phyloP scores from a whole-genome alignment of 176 grass and related monocot species.

The Musa beccarii region DNA sequence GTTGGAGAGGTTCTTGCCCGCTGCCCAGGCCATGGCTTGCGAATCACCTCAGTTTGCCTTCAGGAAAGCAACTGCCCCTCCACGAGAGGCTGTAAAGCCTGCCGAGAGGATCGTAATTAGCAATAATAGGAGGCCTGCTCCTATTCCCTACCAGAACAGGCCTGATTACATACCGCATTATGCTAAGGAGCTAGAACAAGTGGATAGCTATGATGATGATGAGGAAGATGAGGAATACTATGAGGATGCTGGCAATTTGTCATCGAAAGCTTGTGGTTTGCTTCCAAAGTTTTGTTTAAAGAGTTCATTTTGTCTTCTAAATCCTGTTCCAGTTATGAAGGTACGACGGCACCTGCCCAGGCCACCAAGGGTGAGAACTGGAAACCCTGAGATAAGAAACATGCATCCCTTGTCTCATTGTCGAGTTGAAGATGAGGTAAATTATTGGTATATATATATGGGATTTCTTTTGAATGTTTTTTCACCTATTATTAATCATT shows the following conservation, averaged over 20 bases:
- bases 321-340: conserved; percentile 67
- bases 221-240: conserved; percentile 44
- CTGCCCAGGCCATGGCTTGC: conserved; percentile 66
- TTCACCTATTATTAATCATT: not conserved
- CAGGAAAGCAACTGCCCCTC: conserved; percentile 30
- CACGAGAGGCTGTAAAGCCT: not conserved
- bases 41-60: conserved; percentile 81
- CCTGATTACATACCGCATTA: conserved; percentile 47
- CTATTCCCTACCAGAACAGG: conserved; percentile 55
- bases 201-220: conserved; percentile 29
- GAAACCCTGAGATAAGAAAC: conserved; percentile 3
- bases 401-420: not conserved
- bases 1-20: conserved; percentile 81
- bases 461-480: conserved; percentile 10
- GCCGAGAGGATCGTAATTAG: not conserved
- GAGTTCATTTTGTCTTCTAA: conserved; percentile 62
- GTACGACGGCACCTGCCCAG: conserved; percentile 9
- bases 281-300: conserved; percentile 69
- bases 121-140: conserved; percentile 35
- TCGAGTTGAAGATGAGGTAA: conserved; percentile 17
- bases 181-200: conserved; percentile 29
- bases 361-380: conserved; percentile 13
- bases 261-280: conserved; percentile 76
- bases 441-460: not conserved
- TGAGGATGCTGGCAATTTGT: conserved; percentile 39